Evolutionary conservation across 768 basidiomycete genomes (phyloP).

Genomic region (Dictyophora rubrovolvata): DNA sequence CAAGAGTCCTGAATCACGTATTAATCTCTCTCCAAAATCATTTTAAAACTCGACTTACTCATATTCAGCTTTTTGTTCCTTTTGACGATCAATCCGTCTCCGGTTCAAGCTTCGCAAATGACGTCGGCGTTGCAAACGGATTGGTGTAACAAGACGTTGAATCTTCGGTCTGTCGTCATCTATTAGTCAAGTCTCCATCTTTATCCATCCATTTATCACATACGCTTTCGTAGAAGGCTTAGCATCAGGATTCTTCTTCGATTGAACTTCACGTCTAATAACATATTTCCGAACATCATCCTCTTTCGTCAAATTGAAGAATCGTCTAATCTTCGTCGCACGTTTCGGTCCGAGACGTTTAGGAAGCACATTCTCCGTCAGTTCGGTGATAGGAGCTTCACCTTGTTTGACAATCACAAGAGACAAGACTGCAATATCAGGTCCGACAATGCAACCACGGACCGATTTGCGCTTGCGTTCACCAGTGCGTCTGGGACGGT

Average conservation of each 20-base stretch:
- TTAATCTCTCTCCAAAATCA: constrained; percentile 4
- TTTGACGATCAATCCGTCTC: constrained; percentile 81
- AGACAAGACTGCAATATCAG: constrained; percentile 92
- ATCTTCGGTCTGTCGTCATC: constrained; percentile 69
- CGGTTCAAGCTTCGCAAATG: constrained; percentile 84
- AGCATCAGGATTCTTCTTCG: constrained; percentile 76
- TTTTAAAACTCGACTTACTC: constrained; percentile 40
- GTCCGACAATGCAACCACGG: constrained; percentile 94
- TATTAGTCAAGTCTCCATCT: neutral
- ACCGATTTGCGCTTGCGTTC: constrained; percentile 99
- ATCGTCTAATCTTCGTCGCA: constrained; percentile 91
- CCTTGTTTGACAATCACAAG: constrained; percentile 96
- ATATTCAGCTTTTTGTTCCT: constrained; percentile 93
- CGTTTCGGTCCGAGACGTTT: constrained; percentile 96
- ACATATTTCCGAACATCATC: constrained; percentile 99
- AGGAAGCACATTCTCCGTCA: constrained; percentile 87
- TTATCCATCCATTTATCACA: constrained; percentile 24
- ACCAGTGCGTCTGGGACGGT: constrained; percentile 81
- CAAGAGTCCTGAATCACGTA: constrained; percentile 37
- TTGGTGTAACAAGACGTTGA: constrained; percentile 90
- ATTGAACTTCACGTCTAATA: constrained; percentile 82
- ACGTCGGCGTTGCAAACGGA: constrained; percentile 93
- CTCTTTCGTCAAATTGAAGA: constrained; percentile 97
- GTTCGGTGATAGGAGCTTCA: constrained; percentile 76
- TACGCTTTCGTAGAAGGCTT: constrained; percentile 98